phyloP scores from a whole-genome alignment of 176 grass and related monocot genomes.

The Oryza meyeriana region DNA sequence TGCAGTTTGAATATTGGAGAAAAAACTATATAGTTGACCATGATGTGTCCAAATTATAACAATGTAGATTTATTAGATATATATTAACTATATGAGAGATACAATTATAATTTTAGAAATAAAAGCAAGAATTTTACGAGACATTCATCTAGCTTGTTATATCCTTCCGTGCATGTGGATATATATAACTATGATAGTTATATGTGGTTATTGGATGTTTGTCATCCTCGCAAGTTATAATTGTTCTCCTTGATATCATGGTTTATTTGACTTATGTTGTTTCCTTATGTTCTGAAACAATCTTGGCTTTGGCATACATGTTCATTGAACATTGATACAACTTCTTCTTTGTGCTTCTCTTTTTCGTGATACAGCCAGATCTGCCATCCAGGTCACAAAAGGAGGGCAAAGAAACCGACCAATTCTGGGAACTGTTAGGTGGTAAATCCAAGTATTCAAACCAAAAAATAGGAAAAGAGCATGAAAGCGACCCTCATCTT shows the following conservation, averaged over 20 bases:
- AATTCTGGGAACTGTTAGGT: conserved; percentile 87
- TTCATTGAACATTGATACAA: neutral
- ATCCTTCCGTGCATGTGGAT: neutral
- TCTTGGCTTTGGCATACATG: neutral
- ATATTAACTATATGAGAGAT: neutral
- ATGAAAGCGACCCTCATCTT: conserved; percentile 82
- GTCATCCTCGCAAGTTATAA: neutral
- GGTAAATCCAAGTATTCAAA: conserved; percentile 82
- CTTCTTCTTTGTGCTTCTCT: neutral
- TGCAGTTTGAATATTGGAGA: neutral
- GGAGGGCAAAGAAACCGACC: conserved; percentile 86
- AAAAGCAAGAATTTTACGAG: neutral
- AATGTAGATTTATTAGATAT: neutral
- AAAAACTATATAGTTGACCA: neutral
- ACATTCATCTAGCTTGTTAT: neutral
- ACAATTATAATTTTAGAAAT: neutral
- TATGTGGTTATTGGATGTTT: conserved; percentile 1
- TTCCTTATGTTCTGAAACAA: neutral
- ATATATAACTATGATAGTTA: neutral
- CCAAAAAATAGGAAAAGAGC: conserved; percentile 76
- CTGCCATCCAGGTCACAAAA: conserved; percentile 72
- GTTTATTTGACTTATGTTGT: neutral
- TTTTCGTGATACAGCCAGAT: conserved; percentile 66
- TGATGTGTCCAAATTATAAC: neutral
- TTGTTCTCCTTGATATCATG: neutral